These are phyloP conservation scores for Arctostaphylos glauca DNA, from an alignment of 148 eudicot genomes.

Conservation along the genomic window DNA sequence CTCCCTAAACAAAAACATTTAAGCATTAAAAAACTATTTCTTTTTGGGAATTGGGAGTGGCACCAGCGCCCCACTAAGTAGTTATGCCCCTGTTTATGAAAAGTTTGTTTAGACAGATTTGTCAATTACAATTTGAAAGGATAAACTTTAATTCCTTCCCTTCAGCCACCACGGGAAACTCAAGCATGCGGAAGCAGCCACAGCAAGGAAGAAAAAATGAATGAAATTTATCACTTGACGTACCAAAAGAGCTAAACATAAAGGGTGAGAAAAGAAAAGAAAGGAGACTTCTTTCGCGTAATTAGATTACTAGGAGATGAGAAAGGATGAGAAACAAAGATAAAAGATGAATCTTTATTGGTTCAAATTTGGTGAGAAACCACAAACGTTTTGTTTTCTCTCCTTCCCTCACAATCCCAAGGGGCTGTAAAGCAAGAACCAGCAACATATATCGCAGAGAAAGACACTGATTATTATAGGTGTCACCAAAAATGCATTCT, in stretches of 20 bases:
- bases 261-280: not conserved
- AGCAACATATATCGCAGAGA: not conserved
- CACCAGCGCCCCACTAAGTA: too few relatives aligned
- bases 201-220: conserved; percentile 1
- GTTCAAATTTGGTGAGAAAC: too few relatives aligned
- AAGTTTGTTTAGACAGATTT: not conserved
- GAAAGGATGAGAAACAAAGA: too few relatives aligned
- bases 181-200: not conserved
- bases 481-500: not conserved
- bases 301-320: too few relatives aligned
- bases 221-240: not conserved
- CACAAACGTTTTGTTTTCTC: not conserved
- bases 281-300: too few relatives aligned
- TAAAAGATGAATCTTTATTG: too few relatives aligned
- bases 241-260: not conserved
- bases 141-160: not conserved
- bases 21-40: too few relatives aligned
- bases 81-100: not conserved
- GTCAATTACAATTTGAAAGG: not conserved
- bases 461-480: not conserved
- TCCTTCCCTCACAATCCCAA: not conserved
- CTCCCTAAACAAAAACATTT: too few relatives aligned
- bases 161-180: not conserved
- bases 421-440: not conserved
- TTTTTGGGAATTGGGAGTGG: too few relatives aligned